Percentiles rank a stretch among this genome's conserved stretches.
phyloP scores from a whole-genome alignment of 179 eudicot species.

The Camellia oleifera region DNA sequence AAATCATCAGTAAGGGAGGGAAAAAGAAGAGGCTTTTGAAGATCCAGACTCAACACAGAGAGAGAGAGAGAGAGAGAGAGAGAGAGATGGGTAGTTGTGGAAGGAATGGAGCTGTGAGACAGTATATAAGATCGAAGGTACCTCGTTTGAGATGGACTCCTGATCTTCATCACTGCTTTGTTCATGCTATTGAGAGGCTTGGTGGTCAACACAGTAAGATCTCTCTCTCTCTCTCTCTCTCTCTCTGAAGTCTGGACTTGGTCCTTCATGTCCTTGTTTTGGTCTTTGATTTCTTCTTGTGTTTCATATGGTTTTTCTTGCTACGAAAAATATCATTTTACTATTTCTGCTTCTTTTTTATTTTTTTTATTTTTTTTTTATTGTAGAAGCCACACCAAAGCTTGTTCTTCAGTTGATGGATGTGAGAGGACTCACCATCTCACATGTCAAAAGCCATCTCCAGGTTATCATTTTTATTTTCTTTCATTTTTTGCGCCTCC shows the following conservation, averaged over 20 bases:
- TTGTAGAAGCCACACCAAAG: constrained; percentile 85
- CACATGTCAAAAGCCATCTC: constrained; percentile 97
- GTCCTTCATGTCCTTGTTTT: background rate
- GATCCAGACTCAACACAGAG: background rate
- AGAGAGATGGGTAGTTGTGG: constrained; percentile 40
- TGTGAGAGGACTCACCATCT: constrained; percentile 88
- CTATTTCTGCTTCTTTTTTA: background rate
- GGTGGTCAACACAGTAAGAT: constrained; percentile 77
- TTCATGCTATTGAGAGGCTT: constrained; percentile 72
- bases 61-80: background rate
- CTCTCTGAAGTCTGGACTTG: background rate
- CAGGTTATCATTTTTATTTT: constrained; percentile 44
- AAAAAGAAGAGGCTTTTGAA: background rate
- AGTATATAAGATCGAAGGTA: constrained; percentile 76
- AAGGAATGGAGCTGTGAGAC: constrained; percentile 62
- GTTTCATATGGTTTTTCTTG: background rate
- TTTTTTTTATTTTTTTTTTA: no score
- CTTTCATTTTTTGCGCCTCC: no score
- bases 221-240: background rate
- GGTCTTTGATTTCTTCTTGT: background rate
- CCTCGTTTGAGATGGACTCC: constrained; percentile 93
- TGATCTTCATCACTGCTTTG: constrained; percentile 79
- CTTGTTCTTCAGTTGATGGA: constrained; percentile 89
- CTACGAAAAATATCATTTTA: background rate
- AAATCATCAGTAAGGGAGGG: background rate